These are phyloP conservation scores for Dryas octopetala DNA, from an alignment of 306 rosid species.

Conservation along the genomic window DNA sequence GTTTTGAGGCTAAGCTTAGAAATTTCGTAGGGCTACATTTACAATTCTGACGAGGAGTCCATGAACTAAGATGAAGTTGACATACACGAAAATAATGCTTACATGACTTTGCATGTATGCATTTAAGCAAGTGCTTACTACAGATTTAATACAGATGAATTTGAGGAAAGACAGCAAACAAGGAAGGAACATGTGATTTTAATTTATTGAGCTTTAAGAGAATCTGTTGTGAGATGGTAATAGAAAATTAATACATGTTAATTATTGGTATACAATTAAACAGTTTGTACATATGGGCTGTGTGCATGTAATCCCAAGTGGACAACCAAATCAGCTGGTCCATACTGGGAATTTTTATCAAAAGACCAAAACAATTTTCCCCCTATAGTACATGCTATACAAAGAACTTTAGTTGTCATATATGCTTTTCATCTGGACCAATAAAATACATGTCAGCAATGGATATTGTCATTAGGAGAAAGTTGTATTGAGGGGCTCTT, in stretches of 20 bases:
- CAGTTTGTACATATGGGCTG: neutral
- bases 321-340: slow-evolving; percentile 17
- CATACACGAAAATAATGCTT: slow-evolving; percentile 8
- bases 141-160: too few relatives aligned
- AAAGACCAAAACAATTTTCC: slow-evolving; percentile 5
- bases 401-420: slow-evolving; percentile 22
- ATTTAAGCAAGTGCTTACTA: neutral
- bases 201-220: slow-evolving; percentile 5
- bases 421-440: slow-evolving; percentile 22
- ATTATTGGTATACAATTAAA: slow-evolving; percentile 2
- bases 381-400: slow-evolving; percentile 32
- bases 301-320: neutral
- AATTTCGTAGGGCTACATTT: neutral
- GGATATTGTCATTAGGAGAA: slow-evolving; percentile 29
- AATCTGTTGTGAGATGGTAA: slow-evolving; percentile 1
- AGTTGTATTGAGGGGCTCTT: slow-evolving; percentile 32
- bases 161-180: neutral
- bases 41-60: slow-evolving; percentile 8
- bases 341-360: slow-evolving; percentile 22
- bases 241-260: neutral
- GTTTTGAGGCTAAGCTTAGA: neutral
- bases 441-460: slow-evolving; percentile 35
- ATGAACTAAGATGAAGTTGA: slow-evolving; percentile 11
- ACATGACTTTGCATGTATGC: neutral
- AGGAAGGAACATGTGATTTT: neutral